Base-by-base conservation (phyloP, 805 yeast genomes). In the Nakazawaea ernobii region DNA sequence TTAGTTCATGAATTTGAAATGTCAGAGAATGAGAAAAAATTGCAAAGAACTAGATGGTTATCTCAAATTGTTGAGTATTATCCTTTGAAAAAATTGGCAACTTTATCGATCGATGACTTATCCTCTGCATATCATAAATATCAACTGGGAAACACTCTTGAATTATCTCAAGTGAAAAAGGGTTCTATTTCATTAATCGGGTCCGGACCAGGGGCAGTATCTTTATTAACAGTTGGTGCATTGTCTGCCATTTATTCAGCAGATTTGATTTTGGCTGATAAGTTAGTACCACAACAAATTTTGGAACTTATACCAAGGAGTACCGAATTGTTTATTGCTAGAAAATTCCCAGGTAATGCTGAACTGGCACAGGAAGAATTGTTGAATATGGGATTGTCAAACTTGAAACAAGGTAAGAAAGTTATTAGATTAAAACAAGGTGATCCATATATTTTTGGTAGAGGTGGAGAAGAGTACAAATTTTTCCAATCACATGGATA, bases 301-400 rank as follows among this genome's bases (percentile, higher is more conserved):
- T 68, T 92, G 32, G 87, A 84, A 39, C 66, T 91, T 15, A 83
- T 92, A n/a, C 97, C 97, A 0, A 62, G 75, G 29, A 71, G 73
- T 29, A 86, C 95, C 1, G 83, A 82, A 39, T 70, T 84, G 4
- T 89, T 86, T 60, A 90, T 92, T 50, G 98, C 98, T 1, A 75
- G 89, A 36, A 92, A 92, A 63, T 92, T 90, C 67, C 98, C 98
- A 2, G 98, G 98, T 1, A 92, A 92, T 61, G 97, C 98, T 1
- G 97, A 90, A 58, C 76, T 77, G 42, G 98, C 98, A 0, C 98
- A 92, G 64, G 76, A 85, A 50, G 96, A 92, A 63, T 72, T 92
- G 39, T 67, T 89, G 32, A 69, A 73, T n/a, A 62, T 83, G 53
- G 97, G 96, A 0, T 65, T 92, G 14, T 74, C 73, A 32, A 84